Conservation (phyloP, 2,329 filamentous ascomycete genomes). For the Setomelanomma holmii region DNA sequence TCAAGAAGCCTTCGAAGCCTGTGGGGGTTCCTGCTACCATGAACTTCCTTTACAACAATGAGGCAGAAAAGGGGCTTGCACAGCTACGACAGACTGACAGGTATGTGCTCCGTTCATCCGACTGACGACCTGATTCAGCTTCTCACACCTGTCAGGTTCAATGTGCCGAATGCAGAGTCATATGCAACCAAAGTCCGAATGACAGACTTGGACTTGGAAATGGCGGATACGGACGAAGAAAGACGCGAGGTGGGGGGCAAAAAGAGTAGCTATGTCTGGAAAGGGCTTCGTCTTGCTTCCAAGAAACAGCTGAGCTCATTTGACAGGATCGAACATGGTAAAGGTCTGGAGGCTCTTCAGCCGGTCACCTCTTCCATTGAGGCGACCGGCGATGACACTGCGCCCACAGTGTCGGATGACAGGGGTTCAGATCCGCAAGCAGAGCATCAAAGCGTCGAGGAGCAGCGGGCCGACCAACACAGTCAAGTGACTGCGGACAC, state of each 20-base stretch:
- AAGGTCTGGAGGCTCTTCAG: constrained; percentile 66
- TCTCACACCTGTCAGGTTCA: constrained; percentile 61
- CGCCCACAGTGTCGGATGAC: constrained; percentile 43
- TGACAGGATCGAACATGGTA: constrained; percentile 81
- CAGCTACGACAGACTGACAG: constrained; percentile 70
- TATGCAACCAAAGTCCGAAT: constrained; percentile 77
- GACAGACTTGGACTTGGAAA: constrained; percentile 85
- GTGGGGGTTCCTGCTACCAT: constrained; percentile 26
- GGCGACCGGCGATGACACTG: constrained; percentile 42
- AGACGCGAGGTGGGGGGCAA: constrained; percentile 67
- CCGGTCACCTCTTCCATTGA: constrained; percentile 43
- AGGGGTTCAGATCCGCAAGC: constrained; percentile 46
- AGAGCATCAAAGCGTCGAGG: constrained; percentile 48
- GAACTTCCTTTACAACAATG: constrained; percentile 76
- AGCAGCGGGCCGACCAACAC: constrained; percentile 48
- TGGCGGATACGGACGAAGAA: constrained; percentile 71
- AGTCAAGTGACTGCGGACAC: constrained; percentile 46
- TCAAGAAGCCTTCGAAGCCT: constrained; percentile 70
- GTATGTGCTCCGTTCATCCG: constrained; percentile 49
- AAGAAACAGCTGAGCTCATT: constrained; percentile 77
- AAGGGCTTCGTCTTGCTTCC: constrained; percentile 81
- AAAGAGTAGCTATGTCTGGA: constrained; percentile 90
- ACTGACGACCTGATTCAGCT: constrained; percentile 10
- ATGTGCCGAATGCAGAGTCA: constrained; percentile 71
- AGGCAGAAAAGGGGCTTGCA: constrained; percentile 68